Conservation (phyloP, 768 basidiomycete species). For the Tulasnella sp. region DNA sequence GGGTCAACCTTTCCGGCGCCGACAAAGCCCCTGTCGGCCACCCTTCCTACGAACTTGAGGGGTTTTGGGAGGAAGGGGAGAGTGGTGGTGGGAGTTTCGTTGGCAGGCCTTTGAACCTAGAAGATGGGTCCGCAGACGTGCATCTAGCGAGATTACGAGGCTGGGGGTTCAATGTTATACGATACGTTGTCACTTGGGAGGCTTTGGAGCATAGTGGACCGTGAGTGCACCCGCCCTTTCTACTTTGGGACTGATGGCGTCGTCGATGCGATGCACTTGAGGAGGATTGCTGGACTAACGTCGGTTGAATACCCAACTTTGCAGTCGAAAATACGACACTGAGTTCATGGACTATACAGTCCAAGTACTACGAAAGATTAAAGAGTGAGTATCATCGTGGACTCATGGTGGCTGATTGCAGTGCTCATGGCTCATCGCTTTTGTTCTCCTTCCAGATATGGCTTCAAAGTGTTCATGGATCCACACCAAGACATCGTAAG, state of each 20-base stretch:
- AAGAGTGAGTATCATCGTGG: constrained; percentile 37
- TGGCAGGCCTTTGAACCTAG: constrained; percentile 69
- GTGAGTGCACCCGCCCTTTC: constrained; percentile 42
- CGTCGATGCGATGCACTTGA: neutral
- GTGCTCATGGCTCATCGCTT: too few species aligned
- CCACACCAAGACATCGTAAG: constrained; percentile 92
- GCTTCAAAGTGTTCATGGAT: constrained; percentile 87
- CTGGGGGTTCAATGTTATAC: constrained; percentile 89
- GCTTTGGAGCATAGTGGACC: constrained; percentile 88
- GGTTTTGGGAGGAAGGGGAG: constrained; percentile 77
- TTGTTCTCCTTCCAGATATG: constrained; percentile 31
- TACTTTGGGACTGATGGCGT: neutral
- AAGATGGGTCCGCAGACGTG: constrained; percentile 74
- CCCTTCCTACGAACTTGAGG: constrained; percentile 56
- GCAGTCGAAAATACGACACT: constrained; percentile 78
- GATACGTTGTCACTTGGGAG: constrained; percentile 88
- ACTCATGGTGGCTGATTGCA: neutral
- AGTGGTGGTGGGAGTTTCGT: constrained; percentile 53
- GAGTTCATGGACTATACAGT: constrained; percentile 90
- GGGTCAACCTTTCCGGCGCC: constrained; percentile 89
- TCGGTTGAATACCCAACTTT: neutral
- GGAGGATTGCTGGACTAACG: neutral
- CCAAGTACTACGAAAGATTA: constrained; percentile 77
- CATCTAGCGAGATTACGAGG: constrained; percentile 76
- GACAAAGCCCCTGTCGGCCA: constrained; percentile 71